These are phyloP conservation scores for Tolypocladium pustulatum DNA, from an alignment of 2,329 filamentous ascomycete species.

Conservation along the genomic window DNA sequence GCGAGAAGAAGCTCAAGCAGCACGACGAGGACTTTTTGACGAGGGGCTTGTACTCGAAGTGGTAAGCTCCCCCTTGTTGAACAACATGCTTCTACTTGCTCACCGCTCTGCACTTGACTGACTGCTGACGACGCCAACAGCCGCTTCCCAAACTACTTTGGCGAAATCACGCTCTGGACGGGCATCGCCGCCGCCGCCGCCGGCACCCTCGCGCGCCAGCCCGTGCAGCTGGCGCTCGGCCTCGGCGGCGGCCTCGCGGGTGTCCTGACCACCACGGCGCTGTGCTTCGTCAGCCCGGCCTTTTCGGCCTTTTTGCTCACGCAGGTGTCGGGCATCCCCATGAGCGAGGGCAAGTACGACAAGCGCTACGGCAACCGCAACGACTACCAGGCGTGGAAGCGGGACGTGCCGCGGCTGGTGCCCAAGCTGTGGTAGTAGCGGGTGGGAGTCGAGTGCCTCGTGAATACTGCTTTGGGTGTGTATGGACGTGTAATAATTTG, in stretches of 20 bases:
- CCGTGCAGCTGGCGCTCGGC: slow-evolving; percentile 47
- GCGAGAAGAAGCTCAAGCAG: slow-evolving; percentile 51
- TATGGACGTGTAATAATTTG: no score
- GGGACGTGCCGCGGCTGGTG: slow-evolving; percentile 53
- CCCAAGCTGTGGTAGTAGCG: slow-evolving; percentile 39
- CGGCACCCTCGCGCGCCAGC: slow-evolving; percentile 42
- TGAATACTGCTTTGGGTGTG: slow-evolving; percentile 14
- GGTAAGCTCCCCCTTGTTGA: slow-evolving; percentile 16
- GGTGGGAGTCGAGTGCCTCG: background rate
- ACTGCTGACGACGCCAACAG: slow-evolving; percentile 10
- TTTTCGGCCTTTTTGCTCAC: slow-evolving; percentile 54
- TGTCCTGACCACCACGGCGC: slow-evolving; percentile 18
- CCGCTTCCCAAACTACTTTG: slow-evolving; percentile 62
- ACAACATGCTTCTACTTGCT: no score
- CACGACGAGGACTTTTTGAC: slow-evolving; percentile 60
- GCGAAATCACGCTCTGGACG: slow-evolving; percentile 59
- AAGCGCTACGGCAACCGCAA: slow-evolving; percentile 49
- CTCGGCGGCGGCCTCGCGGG: slow-evolving; percentile 30
- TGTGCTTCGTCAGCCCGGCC: slow-evolving; percentile 49
- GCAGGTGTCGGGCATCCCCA: slow-evolving; percentile 52
- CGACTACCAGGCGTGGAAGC: slow-evolving; percentile 60
- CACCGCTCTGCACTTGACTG: background rate
- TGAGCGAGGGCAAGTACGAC: slow-evolving; percentile 62
- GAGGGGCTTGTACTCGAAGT: slow-evolving; percentile 48
- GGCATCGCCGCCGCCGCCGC: slow-evolving; percentile 51